Conservation (phyloP, 2,329 filamentous ascomycete genomes). For the Fusarium piperis region DNA sequence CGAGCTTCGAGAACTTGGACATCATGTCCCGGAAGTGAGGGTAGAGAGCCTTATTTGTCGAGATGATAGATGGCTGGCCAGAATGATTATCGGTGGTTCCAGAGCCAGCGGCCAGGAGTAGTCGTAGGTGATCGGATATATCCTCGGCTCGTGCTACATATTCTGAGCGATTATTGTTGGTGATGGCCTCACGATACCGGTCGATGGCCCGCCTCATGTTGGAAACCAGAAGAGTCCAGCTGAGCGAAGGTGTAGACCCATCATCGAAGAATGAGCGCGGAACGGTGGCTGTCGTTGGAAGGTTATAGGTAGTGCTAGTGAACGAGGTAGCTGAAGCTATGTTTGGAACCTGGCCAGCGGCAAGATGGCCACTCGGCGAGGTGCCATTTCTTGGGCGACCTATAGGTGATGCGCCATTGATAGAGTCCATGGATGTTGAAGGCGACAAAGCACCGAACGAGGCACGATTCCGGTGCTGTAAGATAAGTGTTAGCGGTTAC, state of each 20-base stretch:
- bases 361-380: constrained; percentile 52
- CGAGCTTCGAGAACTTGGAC: constrained; percentile 99
- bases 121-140: constrained; percentile 93
- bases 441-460: constrained; percentile 82
- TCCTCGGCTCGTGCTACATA: constrained; percentile 97
- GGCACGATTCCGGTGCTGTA: constrained; percentile 69
- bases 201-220: constrained; percentile 95
- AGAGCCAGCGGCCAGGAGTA: constrained; percentile 94
- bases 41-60: constrained; percentile 95
- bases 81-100: constrained; percentile 99
- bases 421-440: constrained; percentile 90
- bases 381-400: constrained; percentile 67
- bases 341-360: constrained; percentile 58
- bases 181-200: constrained; percentile 89
- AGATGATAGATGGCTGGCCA: constrained; percentile 98
- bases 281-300: constrained; percentile 68
- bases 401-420: constrained; percentile 74
- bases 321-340: constrained; percentile 70
- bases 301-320: constrained; percentile 65
- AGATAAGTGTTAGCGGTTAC: constrained; percentile 19
- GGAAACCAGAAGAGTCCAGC: constrained; percentile 88
- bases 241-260: constrained; percentile 79
- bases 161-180: constrained; percentile 82
- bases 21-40: constrained; percentile 99
- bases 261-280: constrained; percentile 93